Evolutionary conservation across 108 stramenopile genomes (phyloP).

Genomic region (Epipyxis sp.): DNA sequence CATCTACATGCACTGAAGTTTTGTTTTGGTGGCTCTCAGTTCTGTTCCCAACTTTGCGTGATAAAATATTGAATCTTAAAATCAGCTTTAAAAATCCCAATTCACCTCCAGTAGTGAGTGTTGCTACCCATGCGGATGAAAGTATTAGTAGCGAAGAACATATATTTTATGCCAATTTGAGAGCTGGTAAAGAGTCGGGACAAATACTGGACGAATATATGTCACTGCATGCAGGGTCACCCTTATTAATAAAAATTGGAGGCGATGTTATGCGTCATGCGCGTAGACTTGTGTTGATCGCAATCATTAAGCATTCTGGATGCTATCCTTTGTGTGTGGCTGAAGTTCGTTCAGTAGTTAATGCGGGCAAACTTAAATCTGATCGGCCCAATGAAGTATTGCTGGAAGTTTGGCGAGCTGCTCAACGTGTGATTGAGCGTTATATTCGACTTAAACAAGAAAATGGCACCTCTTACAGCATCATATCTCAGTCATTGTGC

Average conservation of each 20-base stretch:
- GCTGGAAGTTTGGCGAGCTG: constrained; percentile 33
- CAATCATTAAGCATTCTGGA: constrained; percentile 32
- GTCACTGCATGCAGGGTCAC: neutral
- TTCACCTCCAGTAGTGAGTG: too few relatives aligned
- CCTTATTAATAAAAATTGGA: constrained; percentile 29
- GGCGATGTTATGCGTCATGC: constrained; percentile 37
- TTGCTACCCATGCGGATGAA: too few relatives aligned
- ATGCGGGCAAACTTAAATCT: neutral
- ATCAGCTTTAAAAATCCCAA: too few relatives aligned
- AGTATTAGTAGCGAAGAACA: neutral
- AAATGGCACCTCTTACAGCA: constrained; percentile 23
- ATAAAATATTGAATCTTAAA: too few relatives aligned
- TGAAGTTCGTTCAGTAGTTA: neutral
- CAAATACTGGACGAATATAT: neutral
- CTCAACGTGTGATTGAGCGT: constrained; percentile 31
- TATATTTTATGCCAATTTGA: neutral
- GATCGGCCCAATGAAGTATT: neutral
- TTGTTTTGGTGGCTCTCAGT: too few relatives aligned
- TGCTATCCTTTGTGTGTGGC: neutral
- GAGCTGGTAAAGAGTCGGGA: neutral
- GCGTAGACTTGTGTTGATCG: constrained; percentile 21
- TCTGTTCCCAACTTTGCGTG: too few relatives aligned
- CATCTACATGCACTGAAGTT: too few relatives aligned
- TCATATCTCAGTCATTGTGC: constrained; percentile 4
- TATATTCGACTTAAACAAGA: constrained; percentile 31